Evolutionary conservation across 2,329 filamentous ascomycete genomes (phyloP).

Genomic region (Fusarium sp.): DNA sequence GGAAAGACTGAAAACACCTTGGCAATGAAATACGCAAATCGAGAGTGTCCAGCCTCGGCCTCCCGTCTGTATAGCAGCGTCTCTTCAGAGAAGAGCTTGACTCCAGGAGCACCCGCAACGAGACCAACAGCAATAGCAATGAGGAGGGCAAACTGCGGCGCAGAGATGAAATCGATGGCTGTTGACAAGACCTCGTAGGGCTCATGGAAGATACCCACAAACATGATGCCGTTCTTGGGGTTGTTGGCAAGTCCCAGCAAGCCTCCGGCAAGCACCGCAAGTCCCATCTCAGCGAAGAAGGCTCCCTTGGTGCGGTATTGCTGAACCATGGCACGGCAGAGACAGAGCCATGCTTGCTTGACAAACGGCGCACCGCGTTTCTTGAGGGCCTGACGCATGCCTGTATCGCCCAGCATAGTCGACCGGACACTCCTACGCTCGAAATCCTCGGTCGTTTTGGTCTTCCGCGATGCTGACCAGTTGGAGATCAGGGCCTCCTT

Average conservation of each 20-base stretch:
- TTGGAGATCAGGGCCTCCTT: constrained; percentile 59
- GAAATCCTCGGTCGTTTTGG: constrained; percentile 12
- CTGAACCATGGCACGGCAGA: constrained; percentile 61
- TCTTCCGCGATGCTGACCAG: constrained; percentile 52
- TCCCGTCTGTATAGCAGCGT: constrained; percentile 60
- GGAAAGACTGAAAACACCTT: constrained; percentile 62
- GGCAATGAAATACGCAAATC: constrained; percentile 63
- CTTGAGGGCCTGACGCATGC: constrained; percentile 55
- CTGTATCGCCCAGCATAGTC: constrained; percentile 44
- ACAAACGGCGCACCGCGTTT: constrained; percentile 58
- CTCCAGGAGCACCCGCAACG: constrained; percentile 59
- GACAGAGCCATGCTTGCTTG: constrained; percentile 62
- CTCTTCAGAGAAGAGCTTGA: constrained; percentile 60
- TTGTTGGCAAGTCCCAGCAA: constrained; percentile 63
- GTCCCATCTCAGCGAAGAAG: constrained; percentile 62
- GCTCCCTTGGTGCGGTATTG: constrained; percentile 61
- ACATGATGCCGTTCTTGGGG: constrained; percentile 59
- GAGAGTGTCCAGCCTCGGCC: constrained; percentile 63
- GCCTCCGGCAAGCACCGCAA: constrained; percentile 60
- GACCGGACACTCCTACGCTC: constrained; percentile 34
- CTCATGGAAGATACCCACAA: constrained; percentile 59
- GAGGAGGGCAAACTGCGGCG: constrained; percentile 62
- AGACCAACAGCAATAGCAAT: constrained; percentile 63
- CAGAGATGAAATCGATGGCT: constrained; percentile 58
- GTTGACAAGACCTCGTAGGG: constrained; percentile 61